phyloP scores from a whole-genome alignment of 2,329 filamentous ascomycete species.

The Xylaria multiplex region DNA sequence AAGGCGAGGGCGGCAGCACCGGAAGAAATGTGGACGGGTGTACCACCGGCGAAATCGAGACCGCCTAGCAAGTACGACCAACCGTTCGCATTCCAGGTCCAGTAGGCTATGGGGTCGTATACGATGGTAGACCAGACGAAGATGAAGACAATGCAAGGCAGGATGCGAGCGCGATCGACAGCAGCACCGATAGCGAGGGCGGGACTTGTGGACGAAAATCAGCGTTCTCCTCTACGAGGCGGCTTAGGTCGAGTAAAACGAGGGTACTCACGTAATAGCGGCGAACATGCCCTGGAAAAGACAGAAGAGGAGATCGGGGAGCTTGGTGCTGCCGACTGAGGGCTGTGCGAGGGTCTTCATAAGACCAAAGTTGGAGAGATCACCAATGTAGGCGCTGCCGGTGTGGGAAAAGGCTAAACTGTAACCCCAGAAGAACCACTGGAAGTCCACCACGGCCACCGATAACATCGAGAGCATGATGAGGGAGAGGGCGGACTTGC shows the following conservation, averaged over 20 bases:
- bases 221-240: neutral
- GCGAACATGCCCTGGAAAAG: slow-evolving; percentile 92
- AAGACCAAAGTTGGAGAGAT: slow-evolving; percentile 83
- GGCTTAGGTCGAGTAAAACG: neutral
- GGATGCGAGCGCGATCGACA: slow-evolving; percentile 69
- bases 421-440: slow-evolving; percentile 98
- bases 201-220: slow-evolving; percentile 50
- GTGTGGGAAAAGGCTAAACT: slow-evolving; percentile 85
- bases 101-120: slow-evolving; percentile 79
- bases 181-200: slow-evolving; percentile 69
- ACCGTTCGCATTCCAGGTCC: slow-evolving; percentile 80
- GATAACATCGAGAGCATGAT: slow-evolving; percentile 88
- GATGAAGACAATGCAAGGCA: slow-evolving; percentile 72
- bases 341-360: slow-evolving; percentile 80
- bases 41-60: slow-evolving; percentile 79
- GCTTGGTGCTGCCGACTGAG: slow-evolving; percentile 74
- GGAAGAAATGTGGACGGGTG: slow-evolving; percentile 78
- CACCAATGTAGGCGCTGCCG: slow-evolving; percentile 80
- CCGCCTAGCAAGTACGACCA: slow-evolving; percentile 76
- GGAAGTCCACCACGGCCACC: slow-evolving; percentile 81
- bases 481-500: slow-evolving; percentile 88
- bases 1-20: slow-evolving; percentile 78
- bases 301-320: slow-evolving; percentile 86
- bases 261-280: slow-evolving; percentile 77
- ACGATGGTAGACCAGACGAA: slow-evolving; percentile 78